These are phyloP conservation scores for Coemansia biformis DNA, from an alignment of 192 early-diverging fungal genomes.

Conservation along the genomic window DNA sequence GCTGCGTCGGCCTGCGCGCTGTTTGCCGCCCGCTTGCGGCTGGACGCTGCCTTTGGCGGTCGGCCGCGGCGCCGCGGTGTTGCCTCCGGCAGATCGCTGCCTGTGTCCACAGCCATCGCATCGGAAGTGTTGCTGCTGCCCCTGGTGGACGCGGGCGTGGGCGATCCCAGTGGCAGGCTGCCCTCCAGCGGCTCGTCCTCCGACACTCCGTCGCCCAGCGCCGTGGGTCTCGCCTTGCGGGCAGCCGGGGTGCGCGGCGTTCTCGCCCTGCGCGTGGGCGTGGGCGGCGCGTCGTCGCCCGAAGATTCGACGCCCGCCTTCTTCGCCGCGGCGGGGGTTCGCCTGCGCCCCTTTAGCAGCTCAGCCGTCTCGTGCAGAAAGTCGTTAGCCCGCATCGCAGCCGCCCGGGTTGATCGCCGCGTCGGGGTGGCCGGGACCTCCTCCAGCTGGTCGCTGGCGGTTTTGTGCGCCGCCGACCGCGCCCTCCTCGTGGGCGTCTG, in stretches of 20 bases:
- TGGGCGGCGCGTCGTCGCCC: slow-evolving; percentile 12
- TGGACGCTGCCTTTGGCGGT: not conserved
- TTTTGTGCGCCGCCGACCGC: slow-evolving; percentile 16
- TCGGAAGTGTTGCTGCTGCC: slow-evolving; percentile 1
- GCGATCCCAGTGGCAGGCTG: slow-evolving; percentile 4
- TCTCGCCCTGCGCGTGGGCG: slow-evolving; percentile 2
- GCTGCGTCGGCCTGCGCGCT: not conserved
- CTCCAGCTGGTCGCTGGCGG: not conserved
- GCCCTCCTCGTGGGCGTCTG: slow-evolving; percentile 12
- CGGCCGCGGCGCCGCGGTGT: slow-evolving; percentile 2
- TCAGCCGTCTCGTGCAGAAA: slow-evolving; percentile 20
- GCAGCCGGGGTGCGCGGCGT: not conserved
- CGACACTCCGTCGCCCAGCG: not conserved
- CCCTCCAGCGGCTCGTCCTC: not conserved
- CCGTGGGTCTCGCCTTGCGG: not conserved
- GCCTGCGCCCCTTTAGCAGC: slow-evolving; percentile 9
- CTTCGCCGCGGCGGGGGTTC: slow-evolving; percentile 8
- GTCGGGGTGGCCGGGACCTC: slow-evolving; percentile 25
- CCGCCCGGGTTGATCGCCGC: slow-evolving; percentile 29
- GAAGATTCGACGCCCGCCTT: slow-evolving; percentile 4
- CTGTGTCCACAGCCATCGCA: no score
- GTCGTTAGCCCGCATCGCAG: slow-evolving; percentile 21
- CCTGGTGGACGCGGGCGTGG: slow-evolving; percentile 7
- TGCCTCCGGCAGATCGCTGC: not conserved
- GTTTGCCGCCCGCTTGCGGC: not conserved